Percentiles rank a stretch among this genome's conserved stretches.
Evolutionary conservation across 192 early-diverging fungal species (phyloP).

Genomic region (Funneliformis geosporum): DNA sequence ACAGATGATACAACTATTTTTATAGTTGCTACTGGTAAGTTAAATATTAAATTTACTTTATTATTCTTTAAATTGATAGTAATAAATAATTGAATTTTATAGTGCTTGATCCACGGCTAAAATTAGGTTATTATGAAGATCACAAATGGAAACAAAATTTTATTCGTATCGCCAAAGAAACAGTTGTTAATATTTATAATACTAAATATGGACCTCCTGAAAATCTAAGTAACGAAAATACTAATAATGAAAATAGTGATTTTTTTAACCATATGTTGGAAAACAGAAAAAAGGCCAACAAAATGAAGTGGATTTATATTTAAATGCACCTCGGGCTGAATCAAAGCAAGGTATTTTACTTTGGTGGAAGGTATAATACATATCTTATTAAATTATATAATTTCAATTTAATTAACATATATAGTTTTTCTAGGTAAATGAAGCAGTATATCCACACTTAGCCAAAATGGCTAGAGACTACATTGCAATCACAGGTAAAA

Average conservation of each 20-base stretch:
- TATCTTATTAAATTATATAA: too few relatives aligned
- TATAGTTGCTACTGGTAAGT: background rate
- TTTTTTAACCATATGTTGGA: slow-evolving; percentile 11
- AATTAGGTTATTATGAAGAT: slow-evolving; percentile 2
- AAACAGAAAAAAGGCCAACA: background rate
- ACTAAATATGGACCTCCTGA: background rate
- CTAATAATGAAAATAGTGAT: background rate
- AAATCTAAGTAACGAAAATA: background rate
- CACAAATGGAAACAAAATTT: slow-evolving; percentile 1
- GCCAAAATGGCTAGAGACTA: too few relatives aligned
- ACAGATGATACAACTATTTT: background rate
- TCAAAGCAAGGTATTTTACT: background rate
- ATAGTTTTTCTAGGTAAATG: too few relatives aligned
- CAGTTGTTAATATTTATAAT: slow-evolving; percentile 17
- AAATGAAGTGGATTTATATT: slow-evolving; percentile 7
- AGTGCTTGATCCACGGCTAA: background rate
- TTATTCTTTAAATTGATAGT: too few relatives aligned
- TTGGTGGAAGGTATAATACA: slow-evolving; percentile 11
- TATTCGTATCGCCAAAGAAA: background rate
- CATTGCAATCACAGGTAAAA: too few relatives aligned
- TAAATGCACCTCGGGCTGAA: background rate
- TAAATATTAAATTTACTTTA: too few relatives aligned
- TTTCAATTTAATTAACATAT: too few relatives aligned
- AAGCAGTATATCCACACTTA: too few relatives aligned
- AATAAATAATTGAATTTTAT: too few relatives aligned